Conservation (phyloP, 345 rosid genomes). For the Combretum micranthum region DNA sequence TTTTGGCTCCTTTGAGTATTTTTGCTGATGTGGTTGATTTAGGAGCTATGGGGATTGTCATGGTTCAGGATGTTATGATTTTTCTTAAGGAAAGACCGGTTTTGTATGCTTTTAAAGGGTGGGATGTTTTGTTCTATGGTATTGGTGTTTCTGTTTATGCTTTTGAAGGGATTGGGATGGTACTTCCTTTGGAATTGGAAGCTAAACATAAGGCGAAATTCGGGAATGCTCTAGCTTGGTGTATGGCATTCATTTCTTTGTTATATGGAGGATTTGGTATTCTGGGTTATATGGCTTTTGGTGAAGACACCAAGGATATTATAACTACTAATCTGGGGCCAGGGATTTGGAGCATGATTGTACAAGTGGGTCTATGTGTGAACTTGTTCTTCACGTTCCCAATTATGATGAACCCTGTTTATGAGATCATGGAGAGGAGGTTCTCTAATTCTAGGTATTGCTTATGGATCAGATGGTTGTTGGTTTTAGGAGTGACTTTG, state of each 20-base stretch:
- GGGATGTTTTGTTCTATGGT: slow-evolving; percentile 57
- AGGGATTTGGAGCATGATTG: slow-evolving; percentile 52
- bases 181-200: slow-evolving; percentile 60
- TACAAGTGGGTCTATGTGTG: slow-evolving; percentile 50
- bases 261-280: slow-evolving; percentile 53
- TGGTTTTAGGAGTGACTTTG: slow-evolving; percentile 49
- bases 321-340: slow-evolving; percentile 61
- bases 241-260: slow-evolving; percentile 22
- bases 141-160: slow-evolving; percentile 71
- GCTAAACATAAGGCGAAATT: slow-evolving; percentile 14
- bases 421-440: slow-evolving; percentile 59
- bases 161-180: slow-evolving; percentile 74
- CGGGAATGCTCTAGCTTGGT: slow-evolving; percentile 1
- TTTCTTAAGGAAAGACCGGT: slow-evolving; percentile 33
- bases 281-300: slow-evolving; percentile 67
- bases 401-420: slow-evolving; percentile 81
- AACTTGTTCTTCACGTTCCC: slow-evolving; percentile 70
- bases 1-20: slow-evolving; percentile 72
- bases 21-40: slow-evolving; percentile 73
- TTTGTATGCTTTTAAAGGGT: slow-evolving; percentile 44
- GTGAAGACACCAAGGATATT: slow-evolving; percentile 62
- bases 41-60: slow-evolving; percentile 53
- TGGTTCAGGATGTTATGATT: slow-evolving; percentile 47
- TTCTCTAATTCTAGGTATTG: slow-evolving; percentile 39
- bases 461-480: slow-evolving; percentile 58